These are phyloP conservation scores for Tolypocladium guangdongense DNA, from an alignment of 2,329 filamentous ascomycete genomes.

Conservation along the genomic window DNA sequence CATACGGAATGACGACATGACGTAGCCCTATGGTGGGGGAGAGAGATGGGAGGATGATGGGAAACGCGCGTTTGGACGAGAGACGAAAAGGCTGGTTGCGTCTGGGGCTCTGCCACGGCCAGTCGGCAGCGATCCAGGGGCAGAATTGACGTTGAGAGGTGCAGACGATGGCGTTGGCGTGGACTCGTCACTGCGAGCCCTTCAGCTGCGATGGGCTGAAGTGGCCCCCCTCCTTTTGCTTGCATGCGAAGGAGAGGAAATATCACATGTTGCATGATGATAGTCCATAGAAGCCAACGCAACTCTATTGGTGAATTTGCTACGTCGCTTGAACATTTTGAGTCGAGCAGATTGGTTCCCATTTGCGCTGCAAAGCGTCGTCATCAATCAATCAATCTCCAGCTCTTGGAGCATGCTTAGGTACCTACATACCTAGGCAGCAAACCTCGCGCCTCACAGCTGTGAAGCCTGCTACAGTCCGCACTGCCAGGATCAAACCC, in stretches of 20 bases:
- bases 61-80: not conserved
- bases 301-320: not conserved
- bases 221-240: not conserved
- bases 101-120: not conserved
- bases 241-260: not conserved
- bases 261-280: not conserved
- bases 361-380: not conserved
- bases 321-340: not conserved
- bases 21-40: conserved; percentile 10
- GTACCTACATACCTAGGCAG: too few species aligned
- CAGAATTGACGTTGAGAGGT: not conserved
- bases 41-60: not conserved
- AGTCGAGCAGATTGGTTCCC: not conserved
- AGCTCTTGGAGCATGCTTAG: too few species aligned
- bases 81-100: not conserved
- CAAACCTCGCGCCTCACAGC: too few species aligned
- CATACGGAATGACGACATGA: conserved; percentile 37
- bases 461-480: too few species aligned
- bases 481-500: not conserved
- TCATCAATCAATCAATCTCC: too few species aligned
- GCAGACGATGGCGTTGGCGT: not conserved
- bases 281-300: not conserved
- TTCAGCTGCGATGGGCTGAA: too few species aligned
- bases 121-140: not conserved
- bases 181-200: too few species aligned